phyloP scores from a whole-genome alignment of 768 basidiomycete genomes.

The Leccinum imitatum region DNA sequence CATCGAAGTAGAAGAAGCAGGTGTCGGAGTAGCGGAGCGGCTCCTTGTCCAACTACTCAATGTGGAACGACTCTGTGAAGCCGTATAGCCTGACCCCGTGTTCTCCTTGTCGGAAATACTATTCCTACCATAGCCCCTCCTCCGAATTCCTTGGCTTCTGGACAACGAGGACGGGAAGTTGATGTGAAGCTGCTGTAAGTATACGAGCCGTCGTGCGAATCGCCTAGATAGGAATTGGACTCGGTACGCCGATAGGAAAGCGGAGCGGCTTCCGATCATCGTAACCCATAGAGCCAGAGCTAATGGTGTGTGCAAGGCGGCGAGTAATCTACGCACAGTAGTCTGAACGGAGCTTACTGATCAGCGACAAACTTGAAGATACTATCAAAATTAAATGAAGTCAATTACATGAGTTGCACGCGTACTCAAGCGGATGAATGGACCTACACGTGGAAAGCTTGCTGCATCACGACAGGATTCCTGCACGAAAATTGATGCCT shows the following conservation, averaged over 20 bases:
- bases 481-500: constrained; percentile 55
- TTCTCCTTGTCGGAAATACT: constrained; percentile 61
- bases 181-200: constrained; percentile 35
- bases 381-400: constrained; percentile 23
- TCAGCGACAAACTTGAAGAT: constrained; percentile 51
- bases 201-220: constrained; percentile 46
- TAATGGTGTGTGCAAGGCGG: constrained; percentile 13
- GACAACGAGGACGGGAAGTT: constrained; percentile 24
- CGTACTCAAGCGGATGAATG: neutral
- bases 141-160: constrained; percentile 59
- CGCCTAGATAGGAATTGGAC: constrained; percentile 56
- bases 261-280: constrained; percentile 47
- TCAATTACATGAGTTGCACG: neutral
- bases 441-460: constrained; percentile 61
- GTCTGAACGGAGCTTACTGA: constrained; percentile 28
- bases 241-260: constrained; percentile 51
- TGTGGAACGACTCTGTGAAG: constrained; percentile 35
- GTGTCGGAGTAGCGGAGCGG: constrained; percentile 31
- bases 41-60: constrained; percentile 35
- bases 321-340: neutral
- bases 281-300: constrained; percentile 51
- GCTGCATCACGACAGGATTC: constrained; percentile 53
- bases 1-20: constrained; percentile 30
- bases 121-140: constrained; percentile 44
- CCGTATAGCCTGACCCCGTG: constrained; percentile 32